phyloP scores from a whole-genome alignment of 805 yeast species.

The Candida namnaoensis region DNA sequence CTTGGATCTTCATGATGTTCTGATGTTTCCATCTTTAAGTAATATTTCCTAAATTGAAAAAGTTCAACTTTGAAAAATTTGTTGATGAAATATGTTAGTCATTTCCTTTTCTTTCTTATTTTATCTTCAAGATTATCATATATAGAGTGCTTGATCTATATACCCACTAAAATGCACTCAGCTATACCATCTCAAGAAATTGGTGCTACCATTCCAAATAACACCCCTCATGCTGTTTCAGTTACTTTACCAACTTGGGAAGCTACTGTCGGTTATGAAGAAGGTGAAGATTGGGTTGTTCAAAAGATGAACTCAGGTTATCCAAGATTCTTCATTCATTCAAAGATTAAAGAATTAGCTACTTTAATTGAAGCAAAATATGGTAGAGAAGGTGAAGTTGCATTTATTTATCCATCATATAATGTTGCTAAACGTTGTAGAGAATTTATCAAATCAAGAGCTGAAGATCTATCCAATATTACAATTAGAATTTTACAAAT shows the following conservation, averaged over 20 bases:
- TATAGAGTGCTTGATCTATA: too few relatives aligned
- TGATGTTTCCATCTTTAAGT: too few relatives aligned
- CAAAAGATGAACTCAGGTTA: constrained; percentile 77
- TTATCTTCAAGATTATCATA: too few relatives aligned
- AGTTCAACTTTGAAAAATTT: too few relatives aligned
- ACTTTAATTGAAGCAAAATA: constrained; percentile 52
- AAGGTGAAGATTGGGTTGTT: constrained; percentile 77
- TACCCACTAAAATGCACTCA: too few relatives aligned
- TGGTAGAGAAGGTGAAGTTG: constrained; percentile 71
- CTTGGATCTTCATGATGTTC: too few relatives aligned
- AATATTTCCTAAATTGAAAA: too few relatives aligned
- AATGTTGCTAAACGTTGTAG: constrained; percentile 79
- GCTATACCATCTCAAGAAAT: constrained; percentile 25
- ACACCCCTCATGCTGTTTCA: constrained; percentile 88
- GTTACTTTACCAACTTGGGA: constrained; percentile 95
- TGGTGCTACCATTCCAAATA: constrained; percentile 84
- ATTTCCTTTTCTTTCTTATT: too few relatives aligned
- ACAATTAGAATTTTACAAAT: constrained; percentile 62
- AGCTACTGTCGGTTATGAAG: constrained; percentile 87
- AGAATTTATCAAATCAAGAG: constrained; percentile 52
- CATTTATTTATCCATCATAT: constrained; percentile 72
- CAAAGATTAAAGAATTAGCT: constrained; percentile 48
- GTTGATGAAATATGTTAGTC: too few relatives aligned
- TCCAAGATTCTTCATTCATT: constrained; percentile 75
- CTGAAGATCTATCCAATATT: constrained; percentile 14